Base-by-base conservation (phyloP, 2,329 filamentous ascomycete genomes). In the Hypoxylon sp. region DNA sequence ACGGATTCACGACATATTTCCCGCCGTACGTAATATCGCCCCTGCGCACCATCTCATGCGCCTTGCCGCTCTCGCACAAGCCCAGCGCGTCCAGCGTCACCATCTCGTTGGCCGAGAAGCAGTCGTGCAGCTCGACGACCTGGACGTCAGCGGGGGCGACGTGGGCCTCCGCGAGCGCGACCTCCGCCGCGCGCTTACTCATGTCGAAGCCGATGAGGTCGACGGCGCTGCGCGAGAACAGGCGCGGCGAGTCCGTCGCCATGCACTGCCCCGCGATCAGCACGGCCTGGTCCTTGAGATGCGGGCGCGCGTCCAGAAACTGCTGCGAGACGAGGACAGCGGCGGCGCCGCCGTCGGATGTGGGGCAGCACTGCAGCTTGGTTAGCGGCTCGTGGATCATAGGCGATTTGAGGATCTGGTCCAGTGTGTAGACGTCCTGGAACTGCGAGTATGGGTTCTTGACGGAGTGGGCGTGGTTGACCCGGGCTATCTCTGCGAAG, bases 361-460 rank as follows among this genome's bases (percentile, higher is more conserved):
- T 98, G 1, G 96, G 95, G 82, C 95, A 98, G 87, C 95, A 98
- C 83, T 98, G 96, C n/a, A 98, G 90, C 82, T 98, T 98, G 64
- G 96, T 98, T 61, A 98, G 86, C 14, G 95, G 95, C 71, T 89
- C 89, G 82, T 93, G 90, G 80, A 98, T 93, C 86, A 89, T 92
- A 65, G 93, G 85, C 0, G 93, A 83, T 38, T 90, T 84, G 77
- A 93, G 80, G 78, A 98, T 86, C 81, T 98, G 90, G 32, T 97
- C 92, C 43, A 91, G 88, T 0, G 92, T 92, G 84, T 98, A 98
- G 78, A 95, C 93, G 76, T 97, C 89, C 76, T 91, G 91, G 86
- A 99, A 98, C 81, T 98, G 95, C n/a, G 93, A 95, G 85, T 99
- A 99, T 9, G 95, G 95, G 85, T 98, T 98, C 73, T 91, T 89